Base-by-base conservation (phyloP, 2,329 filamentous ascomycete genomes). In the Colletotrichum liriopes region DNA sequence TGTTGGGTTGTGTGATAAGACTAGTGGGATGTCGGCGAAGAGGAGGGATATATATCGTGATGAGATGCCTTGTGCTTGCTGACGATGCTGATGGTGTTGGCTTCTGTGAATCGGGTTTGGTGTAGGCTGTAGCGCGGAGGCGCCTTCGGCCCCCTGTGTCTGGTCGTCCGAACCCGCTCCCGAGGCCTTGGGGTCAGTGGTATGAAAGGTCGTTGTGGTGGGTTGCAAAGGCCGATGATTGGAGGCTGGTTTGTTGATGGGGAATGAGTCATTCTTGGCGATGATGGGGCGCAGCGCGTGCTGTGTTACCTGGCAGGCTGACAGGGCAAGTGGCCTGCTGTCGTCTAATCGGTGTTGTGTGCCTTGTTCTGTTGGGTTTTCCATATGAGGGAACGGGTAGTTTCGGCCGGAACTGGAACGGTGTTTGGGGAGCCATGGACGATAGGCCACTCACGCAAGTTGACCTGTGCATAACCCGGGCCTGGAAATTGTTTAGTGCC, bases 201-300 rank as follows among this genome's bases (percentile, higher is more conserved):
- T 8, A 37, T 26, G 37, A 47, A 23, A 3, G 60, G 47, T 8
- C 37, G 35, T 56, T 1, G 23, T n/a, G 68, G 64, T 35, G 68
- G 65, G 64, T 39, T 56, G 68, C 23, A n/a, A 12, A 16, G 51
- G 35, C 7, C n/a, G 20, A 8, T 68, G 58, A 71, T 71, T 71
- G 64, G 68, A 26, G 7, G 26, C 20, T 14, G 58, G 35, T 16
- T 26, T 7, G 35, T 16, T 16, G 51, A 59, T 52, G 56, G 35
- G 29, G 26, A 63, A 58, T 71, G 68, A 71, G 49, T 71, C 68
- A 71, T 71, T 26, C 65, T 71, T 71, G 68, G 68, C 58, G 41
- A 51, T 62, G 56, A 62, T 63, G 68, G 62, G 58, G 56, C 45
- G 67, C 32, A 60, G 67, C 64, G 64, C 55, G 49, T 59, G 64